These are phyloP conservation scores for Adenanthera pavonina DNA, from an alignment of 306 rosid species.

Conservation along the genomic window DNA sequence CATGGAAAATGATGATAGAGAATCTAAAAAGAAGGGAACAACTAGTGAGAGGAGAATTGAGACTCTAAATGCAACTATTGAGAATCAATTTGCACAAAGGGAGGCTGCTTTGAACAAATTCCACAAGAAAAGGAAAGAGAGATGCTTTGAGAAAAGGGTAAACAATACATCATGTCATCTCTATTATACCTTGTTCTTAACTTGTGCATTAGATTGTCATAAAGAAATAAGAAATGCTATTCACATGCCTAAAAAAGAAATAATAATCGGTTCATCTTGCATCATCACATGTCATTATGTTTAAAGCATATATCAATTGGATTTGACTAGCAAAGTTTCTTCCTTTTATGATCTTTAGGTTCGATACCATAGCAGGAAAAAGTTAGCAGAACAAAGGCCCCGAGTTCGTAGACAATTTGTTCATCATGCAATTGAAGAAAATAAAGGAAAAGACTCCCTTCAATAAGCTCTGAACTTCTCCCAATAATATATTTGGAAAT, in stretches of 20 bases:
- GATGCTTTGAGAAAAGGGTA: slow-evolving; percentile 67
- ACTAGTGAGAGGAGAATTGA: neutral
- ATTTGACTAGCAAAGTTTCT: neutral
- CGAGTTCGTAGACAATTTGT: slow-evolving; percentile 37
- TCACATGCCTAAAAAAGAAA: no score
- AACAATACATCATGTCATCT: neutral
- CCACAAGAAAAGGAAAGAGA: slow-evolving; percentile 57
- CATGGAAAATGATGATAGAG: slow-evolving; percentile 7
- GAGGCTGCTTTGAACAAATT: slow-evolving; percentile 55
- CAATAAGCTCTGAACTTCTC: slow-evolving; percentile 6
- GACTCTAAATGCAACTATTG: neutral
- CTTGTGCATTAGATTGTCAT: neutral
- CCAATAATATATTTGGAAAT: neutral
- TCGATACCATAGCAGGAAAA: slow-evolving; percentile 35
- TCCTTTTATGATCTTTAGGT: slow-evolving; percentile 14
- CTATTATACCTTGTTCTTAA: neutral
- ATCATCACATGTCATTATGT: neutral
- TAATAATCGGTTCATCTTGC: neutral
- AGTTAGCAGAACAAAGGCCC: slow-evolving; percentile 40
- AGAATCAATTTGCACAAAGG: slow-evolving; percentile 33
- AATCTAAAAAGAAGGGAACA: neutral
- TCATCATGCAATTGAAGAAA: neutral
- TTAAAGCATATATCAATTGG: neutral
- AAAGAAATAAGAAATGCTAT: no score
- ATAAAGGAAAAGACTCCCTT: slow-evolving; percentile 15